A percentile compares a stretch with the other conserved stretches of the same genome.
These are phyloP conservation scores for Steccherinum ochraceum DNA, from an alignment of 768 basidiomycete genomes.

Conservation along the genomic window DNA sequence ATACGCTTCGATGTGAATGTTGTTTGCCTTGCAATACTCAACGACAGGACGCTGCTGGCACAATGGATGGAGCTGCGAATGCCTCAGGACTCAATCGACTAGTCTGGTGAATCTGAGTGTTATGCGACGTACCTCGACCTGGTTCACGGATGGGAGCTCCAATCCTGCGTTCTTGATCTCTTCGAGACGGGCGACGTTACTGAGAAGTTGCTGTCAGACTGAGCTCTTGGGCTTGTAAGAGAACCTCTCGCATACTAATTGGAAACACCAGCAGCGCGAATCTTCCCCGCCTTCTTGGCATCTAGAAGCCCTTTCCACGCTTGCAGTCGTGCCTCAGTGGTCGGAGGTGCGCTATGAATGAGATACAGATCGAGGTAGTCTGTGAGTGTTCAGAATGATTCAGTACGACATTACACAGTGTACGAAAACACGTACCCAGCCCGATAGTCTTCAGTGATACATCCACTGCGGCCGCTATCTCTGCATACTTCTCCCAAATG, in stretches of 20 bases:
- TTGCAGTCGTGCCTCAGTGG: slow-evolving; percentile 55
- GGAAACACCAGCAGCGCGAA: slow-evolving; percentile 72
- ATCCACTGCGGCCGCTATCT: slow-evolving; percentile 51
- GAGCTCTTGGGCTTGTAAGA: no score
- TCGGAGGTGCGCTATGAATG: slow-evolving; percentile 68
- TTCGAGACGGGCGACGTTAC: slow-evolving; percentile 65
- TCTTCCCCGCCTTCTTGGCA: slow-evolving; percentile 56
- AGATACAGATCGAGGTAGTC: slow-evolving; percentile 71
- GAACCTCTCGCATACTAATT: slow-evolving; percentile 55
- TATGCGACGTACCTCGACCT: slow-evolving; percentile 70
- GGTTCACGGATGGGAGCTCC: slow-evolving; percentile 69
- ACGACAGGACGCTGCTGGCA: slow-evolving; percentile 81
- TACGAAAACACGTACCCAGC: slow-evolving; percentile 40
- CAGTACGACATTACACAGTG: background rate
- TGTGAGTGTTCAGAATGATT: slow-evolving; percentile 19
- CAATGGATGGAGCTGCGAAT: slow-evolving; percentile 72
- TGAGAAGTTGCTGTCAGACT: slow-evolving; percentile 27
- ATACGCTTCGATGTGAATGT: slow-evolving; percentile 35
- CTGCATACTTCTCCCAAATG: slow-evolving; percentile 45
- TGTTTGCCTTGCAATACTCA: slow-evolving; percentile 44
- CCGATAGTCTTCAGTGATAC: slow-evolving; percentile 52
- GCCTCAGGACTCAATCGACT: background rate
- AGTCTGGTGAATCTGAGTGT: no score
- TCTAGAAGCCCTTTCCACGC: slow-evolving; percentile 68
- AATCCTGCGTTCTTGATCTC: slow-evolving; percentile 62